These are phyloP conservation scores for Cyberlindnera mrakii DNA, from an alignment of 805 yeast species.

Conservation along the genomic window DNA sequence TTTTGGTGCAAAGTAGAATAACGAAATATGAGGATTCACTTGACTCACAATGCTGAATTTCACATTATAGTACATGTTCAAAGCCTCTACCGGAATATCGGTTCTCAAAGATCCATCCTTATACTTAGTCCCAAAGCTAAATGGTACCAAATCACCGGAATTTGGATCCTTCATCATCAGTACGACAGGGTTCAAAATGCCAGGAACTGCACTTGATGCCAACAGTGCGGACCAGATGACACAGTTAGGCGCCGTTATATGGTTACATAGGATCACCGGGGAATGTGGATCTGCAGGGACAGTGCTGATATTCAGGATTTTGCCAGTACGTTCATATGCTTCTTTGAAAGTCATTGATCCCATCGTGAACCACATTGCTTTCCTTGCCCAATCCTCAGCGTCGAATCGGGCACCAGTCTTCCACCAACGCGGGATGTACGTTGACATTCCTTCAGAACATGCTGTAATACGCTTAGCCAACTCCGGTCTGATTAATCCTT, in stretches of 20 bases:
- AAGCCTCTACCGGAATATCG: conserved; percentile 68
- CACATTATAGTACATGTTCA: conserved; percentile 70
- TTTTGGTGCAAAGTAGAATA: conserved; percentile 71
- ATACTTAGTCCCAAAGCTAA: conserved; percentile 67
- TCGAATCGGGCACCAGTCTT: conserved; percentile 76
- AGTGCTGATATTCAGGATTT: conserved; percentile 64
- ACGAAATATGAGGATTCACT: conserved; percentile 75
- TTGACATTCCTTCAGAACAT: conserved; percentile 55
- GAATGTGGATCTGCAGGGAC: conserved; percentile 81
- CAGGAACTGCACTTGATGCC: conserved; percentile 82
- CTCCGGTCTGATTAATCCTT: conserved; percentile 46
- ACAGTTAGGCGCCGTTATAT: conserved; percentile 73
- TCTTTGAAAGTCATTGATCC: conserved; percentile 72
- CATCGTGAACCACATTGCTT: conserved; percentile 60
- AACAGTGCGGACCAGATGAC: conserved; percentile 74
- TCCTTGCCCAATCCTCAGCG: conserved; percentile 66
- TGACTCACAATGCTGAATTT: conserved; percentile 74
- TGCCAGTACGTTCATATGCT: conserved; percentile 62
- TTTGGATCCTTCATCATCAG: conserved; percentile 57
- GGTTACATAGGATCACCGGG: conserved; percentile 73
- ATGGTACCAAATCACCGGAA: conserved; percentile 44
- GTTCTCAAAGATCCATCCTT: conserved; percentile 76
- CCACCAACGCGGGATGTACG: conserved; percentile 63
- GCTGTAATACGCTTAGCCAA: conserved; percentile 62
- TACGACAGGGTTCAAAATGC: conserved; percentile 73